These are phyloP conservation scores for Talaromyces sp. DNA, from an alignment of 2,329 filamentous ascomycete species.

Conservation along the genomic window DNA sequence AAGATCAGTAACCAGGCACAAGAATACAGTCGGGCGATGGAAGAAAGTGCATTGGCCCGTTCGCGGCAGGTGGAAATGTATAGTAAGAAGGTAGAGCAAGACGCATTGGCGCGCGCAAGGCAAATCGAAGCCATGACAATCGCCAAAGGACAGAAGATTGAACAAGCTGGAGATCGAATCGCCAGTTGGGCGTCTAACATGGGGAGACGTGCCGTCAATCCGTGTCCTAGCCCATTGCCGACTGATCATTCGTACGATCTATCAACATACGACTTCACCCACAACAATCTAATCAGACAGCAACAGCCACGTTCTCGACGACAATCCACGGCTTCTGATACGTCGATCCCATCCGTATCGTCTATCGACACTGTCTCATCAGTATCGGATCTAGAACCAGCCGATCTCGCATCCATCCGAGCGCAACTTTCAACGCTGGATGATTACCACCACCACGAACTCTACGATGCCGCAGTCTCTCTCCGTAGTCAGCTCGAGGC, in stretches of 20 bases:
- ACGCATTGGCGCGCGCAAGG: slow-evolving; percentile 24
- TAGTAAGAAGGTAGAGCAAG: slow-evolving; percentile 21
- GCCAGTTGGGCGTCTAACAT: slow-evolving; percentile 13
- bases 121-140: slow-evolving; percentile 27
- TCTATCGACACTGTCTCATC: slow-evolving; percentile 39
- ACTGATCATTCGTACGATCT: background rate
- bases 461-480: slow-evolving; percentile 35
- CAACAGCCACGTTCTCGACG: slow-evolving; percentile 23
- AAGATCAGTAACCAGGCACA: slow-evolving; percentile 35
- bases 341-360: slow-evolving; percentile 32
- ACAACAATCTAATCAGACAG: background rate
- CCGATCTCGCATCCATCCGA: slow-evolving; percentile 36
- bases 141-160: slow-evolving; percentile 28
- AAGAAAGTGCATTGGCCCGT: slow-evolving; percentile 38
- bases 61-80: slow-evolving; percentile 40
- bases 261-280: background rate
- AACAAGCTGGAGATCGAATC: slow-evolving; percentile 21
- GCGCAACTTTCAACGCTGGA: slow-evolving; percentile 34
- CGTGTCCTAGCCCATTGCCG: slow-evolving; percentile 4
- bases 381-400: slow-evolving; percentile 35
- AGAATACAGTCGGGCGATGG: slow-evolving; percentile 37
- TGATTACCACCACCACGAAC: slow-evolving; percentile 35
- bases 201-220: slow-evolving; percentile 1
- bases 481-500: slow-evolving; percentile 35
- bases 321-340: slow-evolving; percentile 28